Evolutionary conservation across 1,284 basidiomycete species (phyloP), one percentile per base, ranked within the genome.

Genomic region (Malassezia arunalokei): DNA sequence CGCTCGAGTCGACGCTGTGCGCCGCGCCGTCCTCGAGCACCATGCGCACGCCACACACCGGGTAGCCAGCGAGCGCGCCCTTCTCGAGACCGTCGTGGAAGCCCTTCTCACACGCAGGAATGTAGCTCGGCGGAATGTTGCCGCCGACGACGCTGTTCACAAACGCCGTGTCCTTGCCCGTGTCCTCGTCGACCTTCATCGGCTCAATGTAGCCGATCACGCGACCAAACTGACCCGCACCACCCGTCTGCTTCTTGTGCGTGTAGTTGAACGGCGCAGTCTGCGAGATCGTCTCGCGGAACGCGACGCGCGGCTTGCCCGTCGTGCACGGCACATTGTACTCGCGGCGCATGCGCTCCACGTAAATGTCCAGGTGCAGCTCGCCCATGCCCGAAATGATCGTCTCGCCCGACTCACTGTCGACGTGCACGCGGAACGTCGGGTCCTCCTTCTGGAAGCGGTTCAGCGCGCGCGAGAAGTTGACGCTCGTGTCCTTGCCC

Each of bases 351-450:
- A 99, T 96, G 40, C 94, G 86, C 75, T 98, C 94, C 57, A 96
- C 92, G 76, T 99, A 98, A 69, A 99, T 95, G 73, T 99, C 94
- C 27, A 99, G 81, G 73, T 99, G 94, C 8, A 99, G 81, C 76
- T 99, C 94, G 29, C 92, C 94, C 94, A 98, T 99, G 15, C 94
- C 94, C 31, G 88, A 92, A 59, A 99, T 96, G 74, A 99, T 99
- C n/a, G 94, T 98, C 85, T 98, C 94, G 76, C 91, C 87, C 65
- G 85, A 88, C 73, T 95, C 90, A 32, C 79, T 75, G 75, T 99
- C 94, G 53, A 98, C 81, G 74, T 96, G 92, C 1, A 98, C 92
- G 49, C 85, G 83, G 83, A 99, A 99, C 0, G 94, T 99, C 1
- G 94, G 94, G 74, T 98, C 94, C 74, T 99, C 94, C 76, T 92